Base-by-base conservation (phyloP, 2,329 filamentous ascomycete species). In the Exophiala sp. region DNA sequence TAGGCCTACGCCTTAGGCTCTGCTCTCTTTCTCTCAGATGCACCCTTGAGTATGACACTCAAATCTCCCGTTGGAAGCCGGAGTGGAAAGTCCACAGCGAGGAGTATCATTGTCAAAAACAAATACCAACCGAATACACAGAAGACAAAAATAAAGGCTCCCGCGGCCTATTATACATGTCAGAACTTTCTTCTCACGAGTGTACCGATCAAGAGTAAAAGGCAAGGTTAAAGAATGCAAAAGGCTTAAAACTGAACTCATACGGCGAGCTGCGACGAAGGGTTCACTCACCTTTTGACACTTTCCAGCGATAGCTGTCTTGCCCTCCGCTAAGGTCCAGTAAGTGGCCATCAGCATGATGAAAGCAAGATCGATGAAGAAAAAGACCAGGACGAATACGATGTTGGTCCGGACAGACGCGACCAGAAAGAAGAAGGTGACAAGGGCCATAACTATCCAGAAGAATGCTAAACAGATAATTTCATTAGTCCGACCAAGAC, bases 321-420 rank as follows among this genome's bases (percentile, higher is more conserved):
- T 51, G 8, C 48, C 48, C 2, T 75, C 83, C 0, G 84, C 77
- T 34, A 89, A 73, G 20, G 83, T 71, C 10, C 69, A 57, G 32
- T 57, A 57, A 9, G 43, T 53, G 40, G 54, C 50, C 38, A 52
- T 47, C 29, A 57, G 16, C 42, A 45, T 48, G 18, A 52, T 43
- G 35, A 57, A 52, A 14, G 50, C 39, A n/a, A 45, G 47, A 29
- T 50, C 44, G n/a, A 90, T 77, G 1, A 74, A 75, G 57, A 84
- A 65, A 73, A 90, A 89, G 67, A 90, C 86, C 52, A 82, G 60
- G 60, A 87, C 79, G 69, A 89, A 88, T 66, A 82, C 77, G 8
- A 88, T 48, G 66, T 91, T 90, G 18, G 85, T 89, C 42, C 87
- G 82, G 14, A 89, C 72, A 1, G 86, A 78, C 70, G 84, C 87